Evolutionary conservation across 2,329 filamentous ascomycete species (phyloP), one percentile per base, ranked within the genome.

Genomic region (Alternaria sp.): DNA sequence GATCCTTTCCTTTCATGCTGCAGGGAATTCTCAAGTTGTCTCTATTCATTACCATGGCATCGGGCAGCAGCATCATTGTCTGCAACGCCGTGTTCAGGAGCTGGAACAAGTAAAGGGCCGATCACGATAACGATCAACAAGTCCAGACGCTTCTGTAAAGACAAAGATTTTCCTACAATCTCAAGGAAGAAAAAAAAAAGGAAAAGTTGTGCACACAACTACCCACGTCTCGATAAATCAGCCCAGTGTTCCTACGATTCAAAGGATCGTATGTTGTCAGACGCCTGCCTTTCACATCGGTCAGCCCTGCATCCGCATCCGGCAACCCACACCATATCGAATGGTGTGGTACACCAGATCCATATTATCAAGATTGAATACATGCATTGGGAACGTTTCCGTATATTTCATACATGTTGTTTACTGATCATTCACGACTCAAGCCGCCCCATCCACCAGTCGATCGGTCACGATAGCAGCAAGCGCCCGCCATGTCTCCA

Each of bases 401-500:
- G 46, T 38, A 25, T 16, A 36, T 50, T 38, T 25, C n/a, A 36
- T 50, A 50, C 46, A 27, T 25, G 46, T 38, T 22, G 20, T n/a
- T 50, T 38, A 50, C 32, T 38, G 32, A 50, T 50, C 30, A 25
- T 25, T 38, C 46, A 38, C 30, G 46, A 50, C 46, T 14, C 46
- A 27, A 50, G 52, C 43, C 25, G 41, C 40, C 28, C 36, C 6
- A 11, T 44, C 25, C 36, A 45, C 20, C 30, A 32, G 30, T 25
- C 16, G 27, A 34, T 27, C 22, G 22, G 38, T 53, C 12, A 25
- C 34, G 50, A 53, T 53, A 40, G 22, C 18, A 43, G 22, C 36
- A 43, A 40, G 27, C 50, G 50, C 34, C 44, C 34, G 52, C 14
- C 32, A n/a, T 52, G 40, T 51, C 61, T 57, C 54, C 57, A 57